These are phyloP conservation scores for Leishmania turanica DNA, from an alignment of 208 protist species.

Conservation along the genomic window DNA sequence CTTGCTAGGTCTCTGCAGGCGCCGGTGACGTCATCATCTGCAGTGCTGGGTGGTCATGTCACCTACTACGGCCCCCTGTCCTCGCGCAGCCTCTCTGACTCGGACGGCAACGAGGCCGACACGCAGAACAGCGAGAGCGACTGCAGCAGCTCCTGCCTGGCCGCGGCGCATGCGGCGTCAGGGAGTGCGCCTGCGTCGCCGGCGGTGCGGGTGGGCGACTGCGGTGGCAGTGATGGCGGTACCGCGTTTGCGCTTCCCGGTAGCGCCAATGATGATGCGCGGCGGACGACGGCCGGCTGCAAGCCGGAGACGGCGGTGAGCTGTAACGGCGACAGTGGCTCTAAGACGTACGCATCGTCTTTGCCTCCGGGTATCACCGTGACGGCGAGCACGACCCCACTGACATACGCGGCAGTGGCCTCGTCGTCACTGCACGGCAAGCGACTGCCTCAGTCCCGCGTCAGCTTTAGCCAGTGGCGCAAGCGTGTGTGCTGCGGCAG, in stretches of 20 bases:
- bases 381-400: not conserved
- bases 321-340: not conserved
- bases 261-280: not conserved
- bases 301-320: not conserved
- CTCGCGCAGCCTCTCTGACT: not conserved
- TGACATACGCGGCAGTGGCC: slow-evolving; percentile 24
- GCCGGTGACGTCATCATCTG: not conserved
- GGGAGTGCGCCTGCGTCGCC: not conserved
- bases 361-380: not conserved
- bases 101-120: not conserved
- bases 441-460: slow-evolving; percentile 29
- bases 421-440: slow-evolving; percentile 19
- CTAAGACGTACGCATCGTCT: not conserved
- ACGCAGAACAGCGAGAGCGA: not conserved
- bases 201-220: not conserved
- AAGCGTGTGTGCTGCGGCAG: slow-evolving; percentile 1
- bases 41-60: not conserved
- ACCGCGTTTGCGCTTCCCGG: not conserved
- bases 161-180: slow-evolving; percentile 2
- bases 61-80: slow-evolving; percentile 3
- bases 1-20: not conserved
- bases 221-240: not conserved
- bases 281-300: not conserved
- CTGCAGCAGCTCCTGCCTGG: too few relatives aligned
- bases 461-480: slow-evolving; percentile 27